Base-by-base conservation (phyloP, 805 yeast genomes). In the Sugiyamaella boreocaroliniensis region DNA sequence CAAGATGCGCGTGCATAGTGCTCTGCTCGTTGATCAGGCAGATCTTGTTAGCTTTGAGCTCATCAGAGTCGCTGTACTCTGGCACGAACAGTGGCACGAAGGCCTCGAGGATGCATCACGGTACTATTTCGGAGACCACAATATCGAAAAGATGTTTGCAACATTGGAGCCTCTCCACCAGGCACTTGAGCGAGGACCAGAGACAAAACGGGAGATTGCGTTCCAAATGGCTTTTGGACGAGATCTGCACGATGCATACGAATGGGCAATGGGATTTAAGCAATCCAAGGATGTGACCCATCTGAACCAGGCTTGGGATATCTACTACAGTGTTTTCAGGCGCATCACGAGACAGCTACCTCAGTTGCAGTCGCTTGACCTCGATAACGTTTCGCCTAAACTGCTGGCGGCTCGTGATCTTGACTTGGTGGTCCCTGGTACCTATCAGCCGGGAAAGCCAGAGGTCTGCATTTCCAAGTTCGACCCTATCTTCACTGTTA, bases 31-130 rank as follows among this genome's bases (percentile, higher is more conserved):
- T 26, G 89, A 85, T 57, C 98, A 93, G 65, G 90, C 97, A 0
- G 97, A 89, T 60, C 68, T 90, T 51, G 97, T 93, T n/a, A 86
- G 96, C 70, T 83, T 83, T 59, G 99, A 93, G 64, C 78, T 93
- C 52, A 90, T 93, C 57, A 76, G 98, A 59, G 96, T 89, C 15
- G 97, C 98, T 1, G 97, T 92, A 2, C 70, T 93, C 55, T 90
- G 99, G 97, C 96, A 89, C 63, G 99, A 93, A 64, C 85, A 86
- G 65, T 93, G 99, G 99, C 90, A 89, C 61, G 98, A 92, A 70
- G 97, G 96, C 2, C 74, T 93, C 32, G 99, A 93, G 66, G 97
- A 93, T 71, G 99, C 99, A 0, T 89, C 97, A 2, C 76, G 97
- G 54, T 77, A 86, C 49, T 93, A 85, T 72, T 92, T 89, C 68